These are phyloP conservation scores for Clonostachys solani DNA, from an alignment of 2,329 filamentous ascomycete species.

Conservation along the genomic window DNA sequence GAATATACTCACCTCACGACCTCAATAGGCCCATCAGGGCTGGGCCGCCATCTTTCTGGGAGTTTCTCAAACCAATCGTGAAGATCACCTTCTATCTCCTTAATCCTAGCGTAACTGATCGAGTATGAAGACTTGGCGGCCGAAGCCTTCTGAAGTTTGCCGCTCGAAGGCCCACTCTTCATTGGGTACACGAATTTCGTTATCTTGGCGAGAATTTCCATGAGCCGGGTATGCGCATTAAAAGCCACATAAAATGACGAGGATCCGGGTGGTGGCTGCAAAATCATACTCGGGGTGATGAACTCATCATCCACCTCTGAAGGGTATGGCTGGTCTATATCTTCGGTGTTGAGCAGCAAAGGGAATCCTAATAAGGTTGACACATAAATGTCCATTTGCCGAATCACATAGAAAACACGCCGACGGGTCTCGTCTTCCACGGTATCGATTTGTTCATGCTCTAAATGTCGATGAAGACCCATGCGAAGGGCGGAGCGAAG, in stretches of 20 bases:
- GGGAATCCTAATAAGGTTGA: constrained; percentile 65
- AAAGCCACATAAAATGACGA: constrained; percentile 60
- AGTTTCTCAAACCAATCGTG: constrained; percentile 62
- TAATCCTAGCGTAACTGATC: constrained; percentile 60
- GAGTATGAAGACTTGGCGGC: constrained; percentile 48
- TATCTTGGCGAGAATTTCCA: constrained; percentile 61
- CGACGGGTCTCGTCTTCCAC: constrained; percentile 61
- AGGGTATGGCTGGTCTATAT: constrained; percentile 63
- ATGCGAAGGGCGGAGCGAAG: constrained; percentile 72
- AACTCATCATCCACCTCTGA: constrained; percentile 64
- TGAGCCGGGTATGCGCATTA: constrained; percentile 61
- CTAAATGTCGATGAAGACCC: constrained; percentile 70
- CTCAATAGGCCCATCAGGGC: constrained; percentile 69
- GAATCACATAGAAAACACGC: constrained; percentile 63
- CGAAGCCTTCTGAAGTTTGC: constrained; percentile 26
- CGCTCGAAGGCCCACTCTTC: constrained; percentile 47
- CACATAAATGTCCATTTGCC: constrained; percentile 68
- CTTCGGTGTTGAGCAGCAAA: constrained; percentile 57
- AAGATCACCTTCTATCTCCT: constrained; percentile 60
- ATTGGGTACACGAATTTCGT: constrained; percentile 63
- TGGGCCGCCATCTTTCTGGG: constrained; percentile 74
- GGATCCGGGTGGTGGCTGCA: constrained; percentile 48
- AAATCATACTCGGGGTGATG: constrained; percentile 55
- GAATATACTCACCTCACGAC: constrained; percentile 62
- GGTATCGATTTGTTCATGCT: constrained; percentile 56